Evolutionary conservation across 805 yeast species (phyloP).

Genomic region (Schwanniomyces occidentalis): DNA sequence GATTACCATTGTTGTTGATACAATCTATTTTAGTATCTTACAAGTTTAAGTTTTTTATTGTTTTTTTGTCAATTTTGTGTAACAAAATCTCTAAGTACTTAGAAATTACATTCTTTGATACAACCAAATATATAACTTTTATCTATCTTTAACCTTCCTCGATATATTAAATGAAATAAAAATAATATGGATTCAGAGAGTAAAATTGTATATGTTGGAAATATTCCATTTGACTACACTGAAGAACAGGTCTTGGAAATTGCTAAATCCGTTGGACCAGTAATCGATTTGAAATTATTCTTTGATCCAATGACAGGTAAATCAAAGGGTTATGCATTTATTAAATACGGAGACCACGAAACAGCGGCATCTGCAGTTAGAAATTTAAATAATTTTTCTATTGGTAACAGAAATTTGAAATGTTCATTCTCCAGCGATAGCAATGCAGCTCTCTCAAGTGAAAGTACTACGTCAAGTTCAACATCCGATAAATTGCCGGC

Average conservation of each 20-base stretch:
- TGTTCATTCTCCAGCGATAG: conserved; percentile 71
- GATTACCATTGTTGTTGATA: no score
- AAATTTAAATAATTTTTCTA: conserved; percentile 69
- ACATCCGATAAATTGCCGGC: conserved; percentile 34
- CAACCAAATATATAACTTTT: neutral
- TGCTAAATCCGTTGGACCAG: conserved; percentile 88
- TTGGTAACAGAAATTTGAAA: conserved; percentile 65
- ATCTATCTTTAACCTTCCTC: neutral
- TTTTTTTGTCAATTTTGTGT: no score
- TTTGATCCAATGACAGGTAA: conserved; percentile 89
- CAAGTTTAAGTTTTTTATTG: neutral
- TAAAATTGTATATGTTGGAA: conserved; percentile 68
- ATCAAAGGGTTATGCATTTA: conserved; percentile 88
- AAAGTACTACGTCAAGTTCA: conserved; percentile 10
- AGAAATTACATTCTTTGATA: neutral
- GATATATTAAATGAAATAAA: neutral
- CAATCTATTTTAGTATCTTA: no score
- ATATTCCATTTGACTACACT: conserved; percentile 89
- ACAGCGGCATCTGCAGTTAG: conserved; percentile 91
- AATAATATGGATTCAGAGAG: conserved; percentile 8
- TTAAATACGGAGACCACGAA: conserved; percentile 78
- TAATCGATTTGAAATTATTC: conserved; percentile 67
- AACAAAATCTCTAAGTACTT: neutral
- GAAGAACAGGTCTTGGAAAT: conserved; percentile 91
- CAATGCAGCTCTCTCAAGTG: conserved; percentile 11